These are phyloP conservation scores for Erythrobasidium yunnanense DNA, from an alignment of 768 basidiomycete species.

Conservation along the genomic window DNA sequence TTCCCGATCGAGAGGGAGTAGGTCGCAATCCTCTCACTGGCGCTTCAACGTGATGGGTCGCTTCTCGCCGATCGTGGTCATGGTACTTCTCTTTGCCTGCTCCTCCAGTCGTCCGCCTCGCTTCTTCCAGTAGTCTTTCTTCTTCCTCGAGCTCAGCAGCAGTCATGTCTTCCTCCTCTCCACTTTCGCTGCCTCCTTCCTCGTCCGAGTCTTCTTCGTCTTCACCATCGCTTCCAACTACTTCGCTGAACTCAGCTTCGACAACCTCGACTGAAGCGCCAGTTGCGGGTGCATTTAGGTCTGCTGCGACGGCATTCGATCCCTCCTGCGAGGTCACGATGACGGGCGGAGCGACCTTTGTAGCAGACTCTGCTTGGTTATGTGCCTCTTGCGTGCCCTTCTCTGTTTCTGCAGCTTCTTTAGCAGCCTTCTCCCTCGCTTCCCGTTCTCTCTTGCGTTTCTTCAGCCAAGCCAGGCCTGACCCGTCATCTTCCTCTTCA, in stretches of 20 bases:
- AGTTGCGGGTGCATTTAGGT: no score
- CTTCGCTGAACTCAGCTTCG: background rate
- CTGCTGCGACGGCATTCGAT: background rate
- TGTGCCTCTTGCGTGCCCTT: background rate
- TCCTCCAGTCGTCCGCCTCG: constrained; percentile 8
- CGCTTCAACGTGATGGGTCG: constrained; percentile 2
- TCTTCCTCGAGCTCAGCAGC: constrained; percentile 15
- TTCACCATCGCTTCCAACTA: background rate
- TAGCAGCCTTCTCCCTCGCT: constrained; percentile 14
- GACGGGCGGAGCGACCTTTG: no score
- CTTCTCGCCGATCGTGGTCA: constrained; percentile 3
- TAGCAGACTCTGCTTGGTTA: background rate
- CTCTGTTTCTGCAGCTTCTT: background rate
- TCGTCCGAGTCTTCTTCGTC: background rate
- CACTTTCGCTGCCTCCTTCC: background rate
- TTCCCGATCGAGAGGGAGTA: no score
- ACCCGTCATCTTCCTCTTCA: constrained; percentile 27
- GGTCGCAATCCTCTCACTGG: no score
- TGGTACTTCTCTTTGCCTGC: constrained; percentile 3
- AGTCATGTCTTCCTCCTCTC: background rate
- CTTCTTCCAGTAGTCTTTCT: constrained; percentile 13
- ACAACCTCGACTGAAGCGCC: background rate
- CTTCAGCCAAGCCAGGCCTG: constrained; percentile 29
- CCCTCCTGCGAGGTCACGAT: background rate
- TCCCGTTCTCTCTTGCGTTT: constrained; percentile 17